Evolutionary conservation across 352 stramenopile species (phyloP).

Genomic region (Globisporangium cylindrosporum): DNA sequence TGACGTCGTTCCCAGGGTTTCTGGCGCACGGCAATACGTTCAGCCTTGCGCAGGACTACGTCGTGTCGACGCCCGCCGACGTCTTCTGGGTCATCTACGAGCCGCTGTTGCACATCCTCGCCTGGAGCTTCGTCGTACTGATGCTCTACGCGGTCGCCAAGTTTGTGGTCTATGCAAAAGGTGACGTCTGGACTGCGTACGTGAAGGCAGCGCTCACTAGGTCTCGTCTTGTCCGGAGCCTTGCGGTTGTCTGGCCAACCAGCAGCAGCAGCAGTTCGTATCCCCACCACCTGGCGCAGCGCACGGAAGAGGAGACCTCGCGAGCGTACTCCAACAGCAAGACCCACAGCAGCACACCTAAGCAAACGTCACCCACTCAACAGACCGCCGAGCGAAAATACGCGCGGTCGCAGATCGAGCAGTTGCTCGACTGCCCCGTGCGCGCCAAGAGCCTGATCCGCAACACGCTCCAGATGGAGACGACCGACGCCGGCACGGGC

Average conservation of each 20-base stretch:
- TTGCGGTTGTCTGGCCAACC: background rate
- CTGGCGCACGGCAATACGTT: conserved; percentile 25
- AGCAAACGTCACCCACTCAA: background rate
- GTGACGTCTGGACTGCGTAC: background rate
- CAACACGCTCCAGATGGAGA: conserved; percentile 37
- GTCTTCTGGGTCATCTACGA: conserved; percentile 13
- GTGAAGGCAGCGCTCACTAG: background rate
- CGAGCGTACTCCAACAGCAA: background rate
- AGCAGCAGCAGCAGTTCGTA: background rate
- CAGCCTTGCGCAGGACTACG: conserved; percentile 5
- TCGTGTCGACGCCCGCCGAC: conserved; percentile 2
- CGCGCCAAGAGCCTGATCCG: conserved; percentile 47
- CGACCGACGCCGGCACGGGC: conserved; percentile 12
- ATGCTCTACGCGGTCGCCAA: conserved; percentile 5
- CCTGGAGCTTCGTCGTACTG: conserved; percentile 3
- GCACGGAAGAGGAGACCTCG: background rate
- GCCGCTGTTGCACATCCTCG: conserved; percentile 14
- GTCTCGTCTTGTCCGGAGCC: background rate
- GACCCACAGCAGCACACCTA: background rate
- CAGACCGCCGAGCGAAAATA: background rate
- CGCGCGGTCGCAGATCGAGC: conserved; percentile 20
- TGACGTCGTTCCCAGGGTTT: conserved; percentile 16
- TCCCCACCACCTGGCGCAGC: background rate
- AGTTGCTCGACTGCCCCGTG: conserved; percentile 34
- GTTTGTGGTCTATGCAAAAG: background rate